These are phyloP conservation scores for Alternaria longipes DNA, from an alignment of 2,329 filamentous ascomycete species.

Conservation along the genomic window DNA sequence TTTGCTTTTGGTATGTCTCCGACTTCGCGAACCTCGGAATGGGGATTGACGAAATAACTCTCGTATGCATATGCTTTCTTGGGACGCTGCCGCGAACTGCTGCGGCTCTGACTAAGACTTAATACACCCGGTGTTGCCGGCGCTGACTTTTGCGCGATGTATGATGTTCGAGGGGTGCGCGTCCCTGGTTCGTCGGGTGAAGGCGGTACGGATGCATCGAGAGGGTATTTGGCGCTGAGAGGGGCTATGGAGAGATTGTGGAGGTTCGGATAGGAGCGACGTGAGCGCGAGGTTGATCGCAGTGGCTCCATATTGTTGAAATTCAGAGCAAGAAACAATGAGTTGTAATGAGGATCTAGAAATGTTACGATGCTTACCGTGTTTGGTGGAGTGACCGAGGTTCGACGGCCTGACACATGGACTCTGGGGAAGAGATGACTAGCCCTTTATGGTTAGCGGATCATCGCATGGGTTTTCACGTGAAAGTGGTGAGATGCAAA, in stretches of 20 bases:
- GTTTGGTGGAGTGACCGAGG: conserved; percentile 39
- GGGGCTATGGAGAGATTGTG: conserved; percentile 69
- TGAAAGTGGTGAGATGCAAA: conserved; percentile 24
- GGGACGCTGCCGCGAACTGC: conserved; percentile 49
- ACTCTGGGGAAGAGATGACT: conserved; percentile 32
- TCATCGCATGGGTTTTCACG: conserved; percentile 29
- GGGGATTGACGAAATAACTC: conserved; percentile 42
- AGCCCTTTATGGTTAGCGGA: conserved; percentile 24
- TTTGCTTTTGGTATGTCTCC: conserved; percentile 58
- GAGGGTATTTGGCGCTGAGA: conserved; percentile 63
- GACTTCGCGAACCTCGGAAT: conserved; percentile 32
- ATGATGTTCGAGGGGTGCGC: conserved; percentile 52
- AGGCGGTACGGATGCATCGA: conserved; percentile 54
- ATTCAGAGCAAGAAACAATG: background rate
- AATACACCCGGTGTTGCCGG: conserved; percentile 61
- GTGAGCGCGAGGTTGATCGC: conserved; percentile 42
- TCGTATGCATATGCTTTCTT: conserved; percentile 46
- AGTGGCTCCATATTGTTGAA: conserved; percentile 34
- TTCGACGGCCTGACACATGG: conserved; percentile 28
- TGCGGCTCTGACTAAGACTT: conserved; percentile 52
- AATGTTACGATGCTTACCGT: conserved; percentile 12
- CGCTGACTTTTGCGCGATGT: conserved; percentile 59
- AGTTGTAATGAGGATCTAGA: background rate
- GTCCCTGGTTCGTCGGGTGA: conserved; percentile 38
- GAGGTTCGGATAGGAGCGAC: conserved; percentile 68